Conservation (phyloP, 2,329 filamentous ascomycete genomes). For the Colletotrichum magnum region DNA sequence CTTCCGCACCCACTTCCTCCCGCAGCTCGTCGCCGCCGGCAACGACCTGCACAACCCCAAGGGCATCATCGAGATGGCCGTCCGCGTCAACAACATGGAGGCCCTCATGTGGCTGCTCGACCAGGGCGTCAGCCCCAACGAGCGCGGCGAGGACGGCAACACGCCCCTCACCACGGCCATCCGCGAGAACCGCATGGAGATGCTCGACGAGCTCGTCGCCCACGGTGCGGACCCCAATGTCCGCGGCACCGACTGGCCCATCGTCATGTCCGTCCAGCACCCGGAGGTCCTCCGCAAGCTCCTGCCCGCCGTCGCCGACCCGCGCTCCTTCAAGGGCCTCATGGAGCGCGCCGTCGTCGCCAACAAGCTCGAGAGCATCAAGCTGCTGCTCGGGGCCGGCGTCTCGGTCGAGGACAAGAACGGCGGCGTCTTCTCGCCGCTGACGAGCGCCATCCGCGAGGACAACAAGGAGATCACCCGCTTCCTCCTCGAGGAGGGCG, state of each 20-base stretch:
- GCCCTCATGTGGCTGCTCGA: slow-evolving; percentile 73
- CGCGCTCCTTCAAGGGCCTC: slow-evolving; percentile 75
- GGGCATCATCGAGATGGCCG: slow-evolving; percentile 76
- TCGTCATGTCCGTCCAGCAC: slow-evolving; percentile 76
- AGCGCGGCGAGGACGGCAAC: slow-evolving; percentile 68
- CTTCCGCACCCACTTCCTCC: slow-evolving; percentile 72
- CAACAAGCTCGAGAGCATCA: slow-evolving; percentile 76
- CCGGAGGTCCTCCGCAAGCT: slow-evolving; percentile 73
- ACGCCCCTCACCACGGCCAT: slow-evolving; percentile 78
- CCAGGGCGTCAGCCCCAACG: slow-evolving; percentile 72
- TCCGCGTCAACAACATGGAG: slow-evolving; percentile 72
- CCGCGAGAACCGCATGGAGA: slow-evolving; percentile 69
- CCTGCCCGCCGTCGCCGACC: slow-evolving; percentile 69
- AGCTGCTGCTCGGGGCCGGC: slow-evolving; percentile 74
- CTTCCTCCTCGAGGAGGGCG: slow-evolving; percentile 73
- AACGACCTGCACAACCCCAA: slow-evolving; percentile 71
- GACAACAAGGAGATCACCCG: slow-evolving; percentile 71
- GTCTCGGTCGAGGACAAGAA: slow-evolving; percentile 80
- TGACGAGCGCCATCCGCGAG: slow-evolving; percentile 78
- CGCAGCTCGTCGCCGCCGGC: slow-evolving; percentile 71
- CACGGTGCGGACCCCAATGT: slow-evolving; percentile 74
- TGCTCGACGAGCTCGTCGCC: slow-evolving; percentile 71
- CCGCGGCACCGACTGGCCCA: slow-evolving; percentile 78
- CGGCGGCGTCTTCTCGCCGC: slow-evolving; percentile 78
- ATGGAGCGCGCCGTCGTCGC: slow-evolving; percentile 78